Evolutionary conservation across 805 yeast genomes (phyloP), one percentile per base, ranked within the genome.

Genomic region (Candida tallmaniae): DNA sequence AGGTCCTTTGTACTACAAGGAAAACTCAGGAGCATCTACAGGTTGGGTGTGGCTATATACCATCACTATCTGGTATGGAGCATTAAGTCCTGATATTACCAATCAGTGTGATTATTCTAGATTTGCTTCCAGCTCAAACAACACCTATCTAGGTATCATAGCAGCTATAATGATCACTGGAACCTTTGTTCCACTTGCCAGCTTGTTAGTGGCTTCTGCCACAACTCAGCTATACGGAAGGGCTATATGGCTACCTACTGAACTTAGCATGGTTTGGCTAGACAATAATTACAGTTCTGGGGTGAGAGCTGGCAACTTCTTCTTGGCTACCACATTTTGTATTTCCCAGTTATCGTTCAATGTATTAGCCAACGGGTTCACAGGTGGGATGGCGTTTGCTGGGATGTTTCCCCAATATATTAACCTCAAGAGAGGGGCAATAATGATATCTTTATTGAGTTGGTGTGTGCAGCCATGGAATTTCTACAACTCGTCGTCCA

Each of bases 311-410:
- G 78, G 68, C 6, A 68, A 70, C 2, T 72, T 73, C 48, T 73
- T 68, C 41, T 54, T 60, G 7, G 52, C 64, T 1, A 39, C 56
- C 14, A 47, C 56, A 2, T 58, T 62, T 37, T 37, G 52, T 5
- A 40, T 48, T 11, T 54, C 65, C 47, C 69, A 65, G 38, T 28
- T 62, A 6, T 50, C 60, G 10, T 42, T 61, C 38, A 65, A 66
- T 38, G 41, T 59, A 20, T 41, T 62, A 30, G 74, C 42, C n/a
- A 46, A 46, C 38, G 48, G 86, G 81, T 52, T 78, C 83, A 60
- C 53, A 65, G 73, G 73, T 9, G 76, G 75, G 12, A 74, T 70
- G 58, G 78, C 73, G 40, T 44, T 74, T 42, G 65, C 74, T 17
- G 76, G 68, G 31, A 44, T 73, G 40, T 56, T 62, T 31, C 76